A percentile compares a stretch with the other conserved stretches of the same genome.
phyloP scores from a whole-genome alignment of 73 alveolate species.

The Tetrahymena malaccensis region DNA sequence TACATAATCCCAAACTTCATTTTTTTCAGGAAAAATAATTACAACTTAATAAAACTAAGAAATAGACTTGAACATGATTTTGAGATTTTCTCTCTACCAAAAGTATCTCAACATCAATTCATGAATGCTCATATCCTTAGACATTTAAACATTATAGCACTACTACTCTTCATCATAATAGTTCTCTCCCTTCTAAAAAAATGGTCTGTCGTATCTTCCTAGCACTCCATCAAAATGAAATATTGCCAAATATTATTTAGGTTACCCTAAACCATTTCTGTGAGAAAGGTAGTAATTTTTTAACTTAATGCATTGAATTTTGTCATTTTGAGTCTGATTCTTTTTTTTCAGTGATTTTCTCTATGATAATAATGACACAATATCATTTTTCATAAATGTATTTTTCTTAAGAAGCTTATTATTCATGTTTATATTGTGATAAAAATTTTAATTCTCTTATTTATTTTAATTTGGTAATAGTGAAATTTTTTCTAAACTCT shows the following conservation, averaged over 20 bases:
- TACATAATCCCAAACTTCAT: not conserved
- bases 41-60: not conserved
- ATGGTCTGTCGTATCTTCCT: not conserved
- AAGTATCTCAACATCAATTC: not conserved
- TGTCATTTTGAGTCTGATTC: not conserved
- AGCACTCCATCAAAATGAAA: not conserved
- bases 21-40: not conserved
- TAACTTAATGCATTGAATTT: not conserved
- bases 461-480: too few relatives aligned
- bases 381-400: not conserved
- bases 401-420: not conserved
- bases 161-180: not conserved
- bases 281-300: not conserved
- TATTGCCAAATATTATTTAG: not conserved
- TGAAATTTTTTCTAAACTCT: not conserved
- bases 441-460: not conserved
- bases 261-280: not conserved
- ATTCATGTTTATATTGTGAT: not conserved
- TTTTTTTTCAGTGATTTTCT: not conserved
- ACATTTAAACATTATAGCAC: not conserved
- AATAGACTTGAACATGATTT: not conserved
- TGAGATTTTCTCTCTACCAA: not conserved
- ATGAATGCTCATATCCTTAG: not conserved
- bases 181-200: not conserved
- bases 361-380: not conserved